Evolutionary conservation across 2,329 filamentous ascomycete genomes (phyloP).

Genomic region (Trichocomaceae sp.): DNA sequence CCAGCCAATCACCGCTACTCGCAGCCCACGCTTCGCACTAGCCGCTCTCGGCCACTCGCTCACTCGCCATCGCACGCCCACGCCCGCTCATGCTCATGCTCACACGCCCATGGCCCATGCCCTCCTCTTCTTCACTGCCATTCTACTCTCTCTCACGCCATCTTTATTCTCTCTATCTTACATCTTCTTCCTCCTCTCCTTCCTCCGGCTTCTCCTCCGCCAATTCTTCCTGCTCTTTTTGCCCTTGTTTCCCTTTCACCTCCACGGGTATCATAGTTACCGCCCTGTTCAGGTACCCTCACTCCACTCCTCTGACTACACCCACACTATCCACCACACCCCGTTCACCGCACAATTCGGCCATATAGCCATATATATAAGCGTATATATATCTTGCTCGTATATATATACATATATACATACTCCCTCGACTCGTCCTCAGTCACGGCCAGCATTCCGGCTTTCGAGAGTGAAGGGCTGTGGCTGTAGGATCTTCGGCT

Average conservation of each 20-base stretch:
- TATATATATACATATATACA: conserved; percentile 9
- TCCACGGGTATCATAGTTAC: not conserved
- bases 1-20: conserved; percentile 4
- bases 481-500: conserved; percentile 23
- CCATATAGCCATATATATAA: not conserved
- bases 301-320: not conserved
- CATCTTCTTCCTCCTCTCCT: conserved; percentile 10
- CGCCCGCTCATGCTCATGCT: conserved; percentile 2
- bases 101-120: not conserved
- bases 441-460: conserved; percentile 9
- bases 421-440: conserved; percentile 4
- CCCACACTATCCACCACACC: no score
- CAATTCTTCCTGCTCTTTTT: conserved; percentile 5
- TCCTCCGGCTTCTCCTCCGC: conserved; percentile 12
- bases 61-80: not conserved
- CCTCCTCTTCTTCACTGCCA: conserved; percentile 10
- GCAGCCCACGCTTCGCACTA: conserved; percentile 1
- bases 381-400: not conserved
- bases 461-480: conserved; percentile 7
- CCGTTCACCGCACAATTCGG: not conserved
- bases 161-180: conserved; percentile 11
- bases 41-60: conserved; percentile 5
- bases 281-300: not conserved
- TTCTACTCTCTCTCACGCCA: conserved; percentile 16
- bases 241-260: not conserved